These are phyloP conservation scores for Vitis riparia DNA, from an alignment of 164 flowering plant species.

Conservation along the genomic window DNA sequence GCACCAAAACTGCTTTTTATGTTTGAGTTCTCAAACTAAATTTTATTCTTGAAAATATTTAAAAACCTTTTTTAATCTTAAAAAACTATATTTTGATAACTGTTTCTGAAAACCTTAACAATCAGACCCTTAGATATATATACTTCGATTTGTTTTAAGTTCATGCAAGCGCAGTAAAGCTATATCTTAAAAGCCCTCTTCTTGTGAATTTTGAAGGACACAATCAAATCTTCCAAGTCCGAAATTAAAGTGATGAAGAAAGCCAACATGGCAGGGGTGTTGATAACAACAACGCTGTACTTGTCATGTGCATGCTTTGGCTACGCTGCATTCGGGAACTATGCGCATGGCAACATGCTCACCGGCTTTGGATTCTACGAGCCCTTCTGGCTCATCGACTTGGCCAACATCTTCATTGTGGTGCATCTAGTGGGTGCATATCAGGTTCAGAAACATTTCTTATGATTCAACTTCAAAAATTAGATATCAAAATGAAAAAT, in stretches of 20 bases:
- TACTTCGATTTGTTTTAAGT: too few species aligned
- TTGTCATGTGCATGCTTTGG: constrained; percentile 59
- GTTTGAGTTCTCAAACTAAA: too few species aligned
- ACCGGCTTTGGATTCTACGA: constrained; percentile 64
- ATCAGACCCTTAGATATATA: too few species aligned
- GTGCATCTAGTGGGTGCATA: constrained; percentile 68
- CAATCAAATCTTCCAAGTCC: constrained; percentile 40
- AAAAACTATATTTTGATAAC: too few species aligned
- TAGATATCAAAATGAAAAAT: too few species aligned
- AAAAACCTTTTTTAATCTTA: too few species aligned
- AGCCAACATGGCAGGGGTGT: constrained; percentile 38
- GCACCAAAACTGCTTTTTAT: too few species aligned
- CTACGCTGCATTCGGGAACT: constrained; percentile 72
- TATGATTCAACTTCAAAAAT: too few species aligned
- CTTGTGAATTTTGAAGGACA: constrained; percentile 30
- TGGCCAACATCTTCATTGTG: constrained; percentile 58
- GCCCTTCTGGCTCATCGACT: constrained; percentile 63
- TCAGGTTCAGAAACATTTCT: constrained; percentile 24
- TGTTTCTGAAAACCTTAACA: too few species aligned
- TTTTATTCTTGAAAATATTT: too few species aligned
- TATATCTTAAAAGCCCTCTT: too few species aligned
- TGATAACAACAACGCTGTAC: constrained; percentile 44
- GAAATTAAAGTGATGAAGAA: constrained; percentile 68
- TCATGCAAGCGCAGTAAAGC: too few species aligned
- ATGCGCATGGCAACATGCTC: constrained; percentile 61